phyloP scores from a whole-genome alignment of 352 stramenopile species.

The Salisapilia sapeloensis region DNA sequence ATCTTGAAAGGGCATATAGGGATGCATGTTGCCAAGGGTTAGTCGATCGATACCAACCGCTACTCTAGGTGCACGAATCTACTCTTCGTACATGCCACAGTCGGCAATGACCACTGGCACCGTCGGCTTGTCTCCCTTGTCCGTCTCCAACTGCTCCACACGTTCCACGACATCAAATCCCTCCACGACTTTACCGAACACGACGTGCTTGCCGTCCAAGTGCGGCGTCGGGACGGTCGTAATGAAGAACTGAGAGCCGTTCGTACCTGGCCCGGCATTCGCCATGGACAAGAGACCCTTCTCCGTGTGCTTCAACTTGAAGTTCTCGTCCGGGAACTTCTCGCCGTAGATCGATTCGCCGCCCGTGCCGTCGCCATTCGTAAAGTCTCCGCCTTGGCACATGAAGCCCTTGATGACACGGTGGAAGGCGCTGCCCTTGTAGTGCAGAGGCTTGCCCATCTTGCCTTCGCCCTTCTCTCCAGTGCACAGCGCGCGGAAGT shows the following conservation, averaged over 20 bases:
- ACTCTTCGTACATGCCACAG: constrained; percentile 80
- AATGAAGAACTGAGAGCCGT: constrained; percentile 97
- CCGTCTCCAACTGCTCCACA: constrained; percentile 84
- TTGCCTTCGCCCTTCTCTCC: constrained; percentile 89
- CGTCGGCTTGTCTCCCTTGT: constrained; percentile 84
- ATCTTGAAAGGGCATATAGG: no score
- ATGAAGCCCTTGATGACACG: constrained; percentile 94
- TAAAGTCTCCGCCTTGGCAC: constrained; percentile 95
- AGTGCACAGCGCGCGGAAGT: constrained; percentile 97
- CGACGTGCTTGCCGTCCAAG: constrained; percentile 96
- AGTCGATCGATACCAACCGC: no score
- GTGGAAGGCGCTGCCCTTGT: constrained; percentile 96
- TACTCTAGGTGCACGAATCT: background rate
- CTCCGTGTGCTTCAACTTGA: constrained; percentile 93
- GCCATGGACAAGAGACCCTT: constrained; percentile 92
- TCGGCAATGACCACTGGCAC: constrained; percentile 90
- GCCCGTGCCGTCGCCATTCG: constrained; percentile 87
- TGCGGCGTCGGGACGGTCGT: constrained; percentile 88
- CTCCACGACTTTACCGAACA: constrained; percentile 90
- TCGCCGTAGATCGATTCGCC: constrained; percentile 90
- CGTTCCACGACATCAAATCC: constrained; percentile 85
- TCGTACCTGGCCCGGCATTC: constrained; percentile 92
- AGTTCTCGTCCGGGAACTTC: constrained; percentile 97
- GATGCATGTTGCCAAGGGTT: no score
- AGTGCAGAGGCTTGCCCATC: constrained; percentile 85